Evolutionary conservation across 345 rosid species (phyloP), one percentile per base, ranked within the genome.

Genomic region (Excoecaria agallocha): DNA sequence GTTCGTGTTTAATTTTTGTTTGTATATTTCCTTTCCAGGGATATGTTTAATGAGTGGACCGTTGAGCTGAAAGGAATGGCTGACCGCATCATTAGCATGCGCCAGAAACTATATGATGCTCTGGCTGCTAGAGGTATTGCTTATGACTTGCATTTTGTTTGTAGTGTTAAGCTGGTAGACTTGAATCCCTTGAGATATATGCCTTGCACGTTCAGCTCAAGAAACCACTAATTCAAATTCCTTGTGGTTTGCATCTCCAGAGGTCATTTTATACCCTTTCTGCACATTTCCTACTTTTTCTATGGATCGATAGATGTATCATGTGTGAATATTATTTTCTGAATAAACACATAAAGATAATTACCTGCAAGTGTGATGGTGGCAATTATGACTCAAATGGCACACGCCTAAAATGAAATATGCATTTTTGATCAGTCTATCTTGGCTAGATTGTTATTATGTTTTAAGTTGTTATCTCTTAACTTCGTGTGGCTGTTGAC

Each of bases 11-110:
- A 3, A 15, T 38, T 46, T 19, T 30, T 24, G 38, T 38, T 35
- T 68, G 51, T 60, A 12, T 54, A 15, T 46, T 48, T 52, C 39
- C 15, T 16, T 68, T 30, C 48, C 79, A 87, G 88, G 68, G 81
- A 80, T 43, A 38, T 85, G 82, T 83, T 72, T 51, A 71, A 74
- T 67, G 84, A 83, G 62, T 87, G 87, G 88, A 81, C 78, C 52
- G 30, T 74, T 46, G 90, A 87, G 80, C 55, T 87, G 80, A 85
- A 79, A 75, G 70, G 66, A 69, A 83, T 87, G 90, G 75, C 80
- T n/a, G 78, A 72, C 72, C 84, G 88, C 35, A 69, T 87, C 37
- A 76, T 81, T 45, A 71, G 63, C 78, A 74, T 81, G 83, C 88
- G 88, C 50, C 72, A 66, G 22, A 75, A 80, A 70, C 78, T 87